Evolutionary conservation across 2,329 filamentous ascomycete genomes (phyloP).

Genomic region (Neocucurbitaria cava): DNA sequence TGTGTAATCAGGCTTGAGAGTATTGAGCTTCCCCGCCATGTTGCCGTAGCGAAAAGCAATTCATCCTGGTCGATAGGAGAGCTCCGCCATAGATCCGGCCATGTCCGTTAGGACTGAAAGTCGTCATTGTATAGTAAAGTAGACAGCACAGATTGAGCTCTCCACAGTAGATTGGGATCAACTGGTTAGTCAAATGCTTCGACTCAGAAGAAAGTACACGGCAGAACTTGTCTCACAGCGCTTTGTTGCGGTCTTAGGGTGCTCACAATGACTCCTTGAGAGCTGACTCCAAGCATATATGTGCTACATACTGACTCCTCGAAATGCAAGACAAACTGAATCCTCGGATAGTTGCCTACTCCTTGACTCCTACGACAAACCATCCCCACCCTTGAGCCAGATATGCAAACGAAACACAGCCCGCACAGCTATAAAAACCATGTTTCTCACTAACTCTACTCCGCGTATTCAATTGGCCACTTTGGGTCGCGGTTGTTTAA

Average conservation of each 20-base stretch:
- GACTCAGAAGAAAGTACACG: not conserved
- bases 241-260: not conserved
- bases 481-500: no score
- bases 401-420: not conserved
- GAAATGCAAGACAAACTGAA: not conserved
- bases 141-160: not conserved
- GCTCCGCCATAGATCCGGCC: not conserved
- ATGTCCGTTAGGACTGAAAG: not conserved
- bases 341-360: not conserved
- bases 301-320: not conserved
- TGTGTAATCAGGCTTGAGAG: not conserved
- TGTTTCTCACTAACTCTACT: not conserved
- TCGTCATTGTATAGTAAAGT: not conserved
- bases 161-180: no score
- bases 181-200: not conserved
- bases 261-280: not conserved
- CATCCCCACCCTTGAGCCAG: not conserved
- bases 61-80: conserved; percentile 4
- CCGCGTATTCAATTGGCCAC: no score
- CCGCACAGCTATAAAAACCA: not conserved
- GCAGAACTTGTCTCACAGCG: not conserved
- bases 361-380: not conserved
- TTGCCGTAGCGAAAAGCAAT: conserved; percentile 2
- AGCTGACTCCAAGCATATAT: not conserved
- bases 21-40: not conserved